Conservation (phyloP, 2,329 filamentous ascomycete genomes). For the Arthrobotrys entomopaga region DNA sequence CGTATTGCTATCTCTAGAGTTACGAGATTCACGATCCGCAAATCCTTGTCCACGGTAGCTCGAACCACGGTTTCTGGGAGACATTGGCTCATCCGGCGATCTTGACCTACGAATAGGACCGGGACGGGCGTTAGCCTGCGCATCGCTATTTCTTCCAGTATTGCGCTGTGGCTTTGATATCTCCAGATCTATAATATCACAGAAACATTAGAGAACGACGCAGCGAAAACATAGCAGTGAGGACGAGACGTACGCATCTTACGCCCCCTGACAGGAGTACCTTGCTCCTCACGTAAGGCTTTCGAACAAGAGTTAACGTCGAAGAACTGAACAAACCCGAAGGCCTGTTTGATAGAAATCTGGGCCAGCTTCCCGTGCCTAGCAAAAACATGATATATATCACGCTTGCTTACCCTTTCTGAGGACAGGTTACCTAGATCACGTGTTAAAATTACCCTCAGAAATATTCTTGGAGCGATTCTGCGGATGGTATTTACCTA, state of each 20-base stretch:
- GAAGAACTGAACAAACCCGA: conserved; percentile 95
- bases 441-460: conserved; percentile 28
- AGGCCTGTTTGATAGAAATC: conserved; percentile 95
- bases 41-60: conserved; percentile 62
- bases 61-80: conserved; percentile 62
- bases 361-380: conserved; percentile 87
- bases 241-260: conserved; percentile 81
- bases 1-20: conserved; percentile 54
- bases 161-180: conserved; percentile 88
- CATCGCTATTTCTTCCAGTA: conserved; percentile 69
- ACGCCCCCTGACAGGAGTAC: conserved; percentile 82
- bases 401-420: conserved; percentile 90
- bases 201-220: conserved; percentile 45
- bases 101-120: conserved; percentile 62
- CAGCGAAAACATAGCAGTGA: neutral
- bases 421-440: conserved; percentile 84
- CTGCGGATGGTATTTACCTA: conserved; percentile 68
- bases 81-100: conserved; percentile 57
- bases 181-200: conserved; percentile 74
- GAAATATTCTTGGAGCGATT: neutral
- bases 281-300: conserved; percentile 82
- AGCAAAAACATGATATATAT: conserved; percentile 91
- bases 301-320: conserved; percentile 76
- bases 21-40: conserved; percentile 63
- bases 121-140: conserved; percentile 61